These are phyloP conservation scores for Phytophthora multivora DNA, from an alignment of 352 stramenopile species.

Conservation along the genomic window DNA sequence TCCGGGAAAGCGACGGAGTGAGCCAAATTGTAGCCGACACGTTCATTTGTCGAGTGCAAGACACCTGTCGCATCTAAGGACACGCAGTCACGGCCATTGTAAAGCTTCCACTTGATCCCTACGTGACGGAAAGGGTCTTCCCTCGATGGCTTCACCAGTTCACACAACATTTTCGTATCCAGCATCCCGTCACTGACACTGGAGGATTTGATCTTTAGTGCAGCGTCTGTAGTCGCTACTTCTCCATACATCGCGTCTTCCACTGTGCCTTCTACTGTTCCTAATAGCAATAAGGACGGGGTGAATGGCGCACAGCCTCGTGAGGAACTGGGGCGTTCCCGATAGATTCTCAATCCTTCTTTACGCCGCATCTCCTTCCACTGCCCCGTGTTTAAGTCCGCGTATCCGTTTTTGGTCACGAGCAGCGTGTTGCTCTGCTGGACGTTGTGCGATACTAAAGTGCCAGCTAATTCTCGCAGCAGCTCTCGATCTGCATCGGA, in stretches of 20 bases:
- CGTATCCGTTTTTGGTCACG: conserved; percentile 33
- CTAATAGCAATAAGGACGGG: conserved; percentile 48
- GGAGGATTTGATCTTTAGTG: conserved; percentile 46
- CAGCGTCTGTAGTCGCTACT: conserved; percentile 32
- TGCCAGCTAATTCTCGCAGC: conserved; percentile 28
- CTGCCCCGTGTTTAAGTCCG: conserved; percentile 13
- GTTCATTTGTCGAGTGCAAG: conserved; percentile 19
- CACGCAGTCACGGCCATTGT: conserved; percentile 49
- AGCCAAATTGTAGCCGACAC: conserved; percentile 45
- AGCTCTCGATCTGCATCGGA: conserved; percentile 18
- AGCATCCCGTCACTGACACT: conserved; percentile 48
- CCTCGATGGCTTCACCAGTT: conserved; percentile 28
- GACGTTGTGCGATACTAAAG: conserved; percentile 32
- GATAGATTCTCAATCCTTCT: conserved; percentile 33
- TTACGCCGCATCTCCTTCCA: conserved; percentile 43
- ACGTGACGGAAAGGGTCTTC: conserved; percentile 45
- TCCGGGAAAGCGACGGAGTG: conserved; percentile 51
- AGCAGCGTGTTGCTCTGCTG: conserved; percentile 37
- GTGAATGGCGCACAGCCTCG: conserved; percentile 12
- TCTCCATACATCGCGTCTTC: conserved; percentile 65
- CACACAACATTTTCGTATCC: conserved; percentile 46
- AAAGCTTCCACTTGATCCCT: conserved; percentile 48
- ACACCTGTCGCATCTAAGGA: conserved; percentile 45
- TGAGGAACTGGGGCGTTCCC: conserved; percentile 12
- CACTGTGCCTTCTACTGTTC: conserved; percentile 44